Percentiles rank a stretch among this genome's conserved stretches.
These are phyloP conservation scores for Theobroma cacao DNA, from an alignment of 345 rosid genomes.

Conservation along the genomic window DNA sequence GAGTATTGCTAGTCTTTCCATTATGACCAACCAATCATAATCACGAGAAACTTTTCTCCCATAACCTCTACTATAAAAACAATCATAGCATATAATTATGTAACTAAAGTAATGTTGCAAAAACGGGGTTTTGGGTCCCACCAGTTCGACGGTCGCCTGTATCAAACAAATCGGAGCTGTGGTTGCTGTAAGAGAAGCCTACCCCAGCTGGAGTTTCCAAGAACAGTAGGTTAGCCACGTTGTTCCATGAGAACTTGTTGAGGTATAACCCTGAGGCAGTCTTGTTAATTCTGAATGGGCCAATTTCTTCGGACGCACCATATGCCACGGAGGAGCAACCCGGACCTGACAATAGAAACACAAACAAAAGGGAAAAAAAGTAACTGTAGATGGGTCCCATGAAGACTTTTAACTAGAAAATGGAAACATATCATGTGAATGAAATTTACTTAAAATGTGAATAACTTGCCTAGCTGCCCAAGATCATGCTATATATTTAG, in stretches of 20 bases:
- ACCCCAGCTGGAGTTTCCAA: conserved; percentile 97
- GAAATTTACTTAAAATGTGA: not conserved
- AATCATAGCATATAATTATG: not conserved
- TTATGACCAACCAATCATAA: conserved; percentile 5
- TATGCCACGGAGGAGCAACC: conserved; percentile 99
- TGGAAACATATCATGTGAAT: not conserved
- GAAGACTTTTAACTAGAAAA: not conserved
- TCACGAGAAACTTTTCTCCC: not conserved
- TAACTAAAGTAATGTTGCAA: not conserved
- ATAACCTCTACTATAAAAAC: not conserved
- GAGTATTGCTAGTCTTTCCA: conserved; percentile 11
- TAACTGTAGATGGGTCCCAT: not conserved
- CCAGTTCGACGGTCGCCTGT: conserved; percentile 93
- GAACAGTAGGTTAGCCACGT: conserved; percentile 82
- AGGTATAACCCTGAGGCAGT: conserved; percentile 76
- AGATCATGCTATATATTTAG: not conserved
- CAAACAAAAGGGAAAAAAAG: not conserved
- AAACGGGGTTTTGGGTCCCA: conserved; percentile 20
- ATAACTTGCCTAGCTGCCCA: not conserved
- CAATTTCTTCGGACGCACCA: conserved; percentile 99
- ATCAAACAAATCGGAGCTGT: conserved; percentile 66
- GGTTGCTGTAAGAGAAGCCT: conserved; percentile 94
- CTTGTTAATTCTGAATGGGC: conserved; percentile 85
- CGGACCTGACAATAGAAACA: conserved; percentile 50
- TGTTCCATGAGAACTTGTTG: conserved; percentile 93